Evolutionary conservation across 192 early-diverging fungal genomes (phyloP).

Genomic region (Irineochytrium annulatum): DNA sequence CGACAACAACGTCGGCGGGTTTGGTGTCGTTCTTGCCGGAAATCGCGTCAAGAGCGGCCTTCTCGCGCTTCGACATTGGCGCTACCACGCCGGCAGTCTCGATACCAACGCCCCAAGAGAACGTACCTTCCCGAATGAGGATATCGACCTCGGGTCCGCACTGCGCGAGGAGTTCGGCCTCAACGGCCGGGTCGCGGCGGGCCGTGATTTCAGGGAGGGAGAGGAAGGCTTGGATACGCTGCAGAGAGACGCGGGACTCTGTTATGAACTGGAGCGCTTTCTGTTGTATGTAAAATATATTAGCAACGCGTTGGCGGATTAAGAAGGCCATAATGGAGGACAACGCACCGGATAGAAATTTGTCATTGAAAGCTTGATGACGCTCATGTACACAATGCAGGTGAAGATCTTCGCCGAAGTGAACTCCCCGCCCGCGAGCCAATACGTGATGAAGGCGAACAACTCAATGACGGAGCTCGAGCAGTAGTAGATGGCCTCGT

Average conservation of each 20-base stretch:
- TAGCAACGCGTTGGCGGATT: not conserved
- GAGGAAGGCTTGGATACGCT: slow-evolving; percentile 41
- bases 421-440: slow-evolving; percentile 37
- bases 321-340: not conserved
- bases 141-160: slow-evolving; percentile 18
- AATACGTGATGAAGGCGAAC: slow-evolving; percentile 40
- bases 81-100: not conserved
- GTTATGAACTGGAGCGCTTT: slow-evolving; percentile 41
- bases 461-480: slow-evolving; percentile 35
- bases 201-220: slow-evolving; percentile 32
- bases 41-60: not conserved
- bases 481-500: slow-evolving; percentile 49
- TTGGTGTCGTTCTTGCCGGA: not conserved
- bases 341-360: slow-evolving; percentile 37
- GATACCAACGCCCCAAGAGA: slow-evolving; percentile 25
- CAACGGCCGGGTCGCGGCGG: not conserved
- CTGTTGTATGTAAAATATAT: not conserved
- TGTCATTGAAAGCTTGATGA: slow-evolving; percentile 37
- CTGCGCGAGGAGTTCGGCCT: not conserved
- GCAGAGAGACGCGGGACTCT: slow-evolving; percentile 29
- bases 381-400: slow-evolving; percentile 30
- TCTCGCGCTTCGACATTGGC: not conserved
- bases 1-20: not conserved
- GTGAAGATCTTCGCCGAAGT: slow-evolving; percentile 44
- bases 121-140: slow-evolving; percentile 26